phyloP scores from a whole-genome alignment of 345 rosid genomes.

The Aquilaria yunnanensis region DNA sequence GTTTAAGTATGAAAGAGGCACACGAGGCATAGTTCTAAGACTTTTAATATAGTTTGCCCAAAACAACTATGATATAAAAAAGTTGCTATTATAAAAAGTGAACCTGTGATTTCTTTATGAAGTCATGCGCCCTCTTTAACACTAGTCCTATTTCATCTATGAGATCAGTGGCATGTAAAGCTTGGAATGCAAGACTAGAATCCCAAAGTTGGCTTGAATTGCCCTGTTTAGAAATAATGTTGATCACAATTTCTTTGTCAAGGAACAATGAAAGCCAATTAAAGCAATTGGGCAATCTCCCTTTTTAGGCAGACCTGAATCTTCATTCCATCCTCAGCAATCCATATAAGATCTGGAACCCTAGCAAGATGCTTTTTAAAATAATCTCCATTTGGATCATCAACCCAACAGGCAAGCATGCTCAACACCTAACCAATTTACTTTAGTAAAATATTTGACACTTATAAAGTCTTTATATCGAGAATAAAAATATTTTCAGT shows the following conservation, averaged over 20 bases:
- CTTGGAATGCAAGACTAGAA: slow-evolving; percentile 63
- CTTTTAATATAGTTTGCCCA: too few relatives aligned
- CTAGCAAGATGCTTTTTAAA: slow-evolving; percentile 79
- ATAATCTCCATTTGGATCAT: slow-evolving; percentile 55
- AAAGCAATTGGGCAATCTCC: too few relatives aligned
- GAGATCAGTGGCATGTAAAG: slow-evolving; percentile 52
- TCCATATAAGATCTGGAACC: slow-evolving; percentile 73
- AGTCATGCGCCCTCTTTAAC: slow-evolving; percentile 62
- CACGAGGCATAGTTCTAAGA: too few relatives aligned
- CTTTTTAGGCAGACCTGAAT: slow-evolving; percentile 35
- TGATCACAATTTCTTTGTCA: not conserved
- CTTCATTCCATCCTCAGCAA: slow-evolving; percentile 97
- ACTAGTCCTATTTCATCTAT: slow-evolving; percentile 43
- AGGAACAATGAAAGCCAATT: too few relatives aligned
- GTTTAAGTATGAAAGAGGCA: too few relatives aligned
- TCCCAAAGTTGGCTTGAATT: slow-evolving; percentile 86
- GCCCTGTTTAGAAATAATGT: slow-evolving; percentile 27
- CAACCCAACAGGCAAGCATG: slow-evolving; percentile 81
- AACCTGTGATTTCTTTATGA: slow-evolving; percentile 78
- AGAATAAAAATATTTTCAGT: too few relatives aligned
- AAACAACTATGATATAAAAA: not conserved
- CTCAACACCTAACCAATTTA: slow-evolving; percentile 27
- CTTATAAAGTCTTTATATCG: too few relatives aligned
- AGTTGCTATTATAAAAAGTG: not conserved
- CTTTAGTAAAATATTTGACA: too few relatives aligned